Base-by-base conservation (phyloP, 805 yeast genomes). In the Saccharomycopsis olivae region DNA sequence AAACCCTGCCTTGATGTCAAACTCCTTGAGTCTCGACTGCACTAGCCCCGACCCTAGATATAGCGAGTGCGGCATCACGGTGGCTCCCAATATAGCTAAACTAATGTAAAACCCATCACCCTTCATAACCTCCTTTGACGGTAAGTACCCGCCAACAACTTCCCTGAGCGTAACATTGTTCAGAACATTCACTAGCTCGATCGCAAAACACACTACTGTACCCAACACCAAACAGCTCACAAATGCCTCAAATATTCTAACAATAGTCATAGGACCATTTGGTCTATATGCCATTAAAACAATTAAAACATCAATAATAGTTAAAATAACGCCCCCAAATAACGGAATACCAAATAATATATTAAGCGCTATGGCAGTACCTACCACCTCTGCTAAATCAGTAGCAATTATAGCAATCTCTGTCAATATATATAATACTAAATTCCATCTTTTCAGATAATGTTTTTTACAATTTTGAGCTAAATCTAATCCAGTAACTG, bases 381-480 rank as follows among this genome's bases (percentile, higher is more conserved):
- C 98, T 19, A 92, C 89, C 27, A 89, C 95, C 56, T 89, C 97
- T 1, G 98, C 96, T 48, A 92, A 70, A 61, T 89, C 98, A 0
- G 97, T 89, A 2, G 96, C 96, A 32, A 89, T 77, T 44, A 89
- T 89, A 16, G 97, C 94, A 15, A 80, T 61, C 53, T 89, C 97
- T 0, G 96, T 94, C 46, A 88, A 67, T 2, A 77, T 55, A 56
- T 89, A 55, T 43, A 25, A 59, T 48, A 28, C 28, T 30, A 78
- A 50, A 52, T 81, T 82, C 24, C 82, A 52, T 44, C 68, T 68
- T 40, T 60, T 65, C 2, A 88, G 79, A 31, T 88, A 61, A 58
- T 87, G 84, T 35, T 70, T 73, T 35, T 85, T 69, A 60, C 96
- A 87, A 59, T 79, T 80, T 47, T 81, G 81, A 1, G 97, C 97